Evolutionary conservation across 441 rosid species (phyloP).

Genomic region (Erodium moschatum): DNA sequence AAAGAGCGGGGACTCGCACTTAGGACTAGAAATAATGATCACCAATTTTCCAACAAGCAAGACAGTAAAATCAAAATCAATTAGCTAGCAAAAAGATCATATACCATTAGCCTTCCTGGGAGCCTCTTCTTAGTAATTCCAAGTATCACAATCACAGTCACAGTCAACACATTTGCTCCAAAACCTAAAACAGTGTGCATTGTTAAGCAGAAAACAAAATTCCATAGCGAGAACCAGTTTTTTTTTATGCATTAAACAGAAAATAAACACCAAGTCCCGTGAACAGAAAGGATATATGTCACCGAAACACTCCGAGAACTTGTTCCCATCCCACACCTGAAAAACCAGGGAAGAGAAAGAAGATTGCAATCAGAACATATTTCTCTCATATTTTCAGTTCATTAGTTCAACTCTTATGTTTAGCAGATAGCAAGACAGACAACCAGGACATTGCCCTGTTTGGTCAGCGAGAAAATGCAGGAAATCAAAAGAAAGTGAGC

Average conservation of each 20-base stretch:
- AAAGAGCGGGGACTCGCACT: too few species aligned
- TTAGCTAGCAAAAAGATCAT: constrained; percentile 14
- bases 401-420: neutral
- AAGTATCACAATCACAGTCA: constrained; percentile 38
- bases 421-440: too few species aligned
- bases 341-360: constrained; percentile 13
- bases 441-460: neutral
- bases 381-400: neutral
- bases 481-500: neutral
- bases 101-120: constrained; percentile 34
- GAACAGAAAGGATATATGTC: constrained; percentile 57
- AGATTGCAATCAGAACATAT: neutral
- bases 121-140: constrained; percentile 36
- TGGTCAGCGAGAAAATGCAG: constrained; percentile 9
- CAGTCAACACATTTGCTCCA: constrained; percentile 47
- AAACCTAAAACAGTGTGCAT: constrained; percentile 53
- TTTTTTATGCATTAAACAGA: neutral
- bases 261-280: constrained; percentile 16
- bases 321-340: constrained; percentile 53
- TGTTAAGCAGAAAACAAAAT: constrained; percentile 28
- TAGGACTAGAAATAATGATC: too few species aligned
- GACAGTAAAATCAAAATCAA: constrained; percentile 9
- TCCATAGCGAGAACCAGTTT: neutral
- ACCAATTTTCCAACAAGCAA: too few species aligned
- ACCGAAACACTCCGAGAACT: constrained; percentile 43